These are phyloP conservation scores for Starmerella floris DNA, from an alignment of 805 yeast species.

Conservation along the genomic window DNA sequence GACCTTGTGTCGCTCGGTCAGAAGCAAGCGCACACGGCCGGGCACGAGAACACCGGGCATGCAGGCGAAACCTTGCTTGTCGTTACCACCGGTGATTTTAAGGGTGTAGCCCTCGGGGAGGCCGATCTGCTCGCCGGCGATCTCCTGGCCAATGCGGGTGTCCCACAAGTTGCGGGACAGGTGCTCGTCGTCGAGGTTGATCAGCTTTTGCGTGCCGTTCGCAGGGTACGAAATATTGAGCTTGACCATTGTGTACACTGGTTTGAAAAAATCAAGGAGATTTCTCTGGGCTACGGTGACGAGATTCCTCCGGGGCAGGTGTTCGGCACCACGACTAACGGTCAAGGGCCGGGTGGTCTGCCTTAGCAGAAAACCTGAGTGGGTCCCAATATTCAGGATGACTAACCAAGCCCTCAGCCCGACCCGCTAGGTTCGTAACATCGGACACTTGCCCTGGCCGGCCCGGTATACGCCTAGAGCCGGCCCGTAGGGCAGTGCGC, in stretches of 20 bases:
- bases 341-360: no score
- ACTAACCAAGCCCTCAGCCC: constrained; percentile 5
- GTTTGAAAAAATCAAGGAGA: not conserved
- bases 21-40: constrained; percentile 94
- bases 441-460: no score
- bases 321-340: not conserved
- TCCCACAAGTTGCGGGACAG: constrained; percentile 96
- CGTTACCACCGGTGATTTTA: constrained; percentile 99
- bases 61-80: constrained; percentile 99
- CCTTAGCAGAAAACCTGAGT: not conserved
- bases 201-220: constrained; percentile 98
- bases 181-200: constrained; percentile 98
- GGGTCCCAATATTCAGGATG: not conserved
- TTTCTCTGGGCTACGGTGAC: not conserved
- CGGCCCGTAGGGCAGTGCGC: no score
- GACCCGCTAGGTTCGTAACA: no score
- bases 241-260: constrained; percentile 32
- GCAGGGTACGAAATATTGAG: constrained; percentile 99
- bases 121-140: constrained; percentile 95
- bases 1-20: constrained; percentile 90
- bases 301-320: not conserved
- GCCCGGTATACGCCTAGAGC: no score
- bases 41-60: constrained; percentile 99
- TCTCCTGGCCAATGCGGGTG: constrained; percentile 99
- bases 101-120: constrained; percentile 98